Evolutionary conservation across 2,329 filamentous ascomycete species (phyloP), one percentile per base, ranked within the genome.

Genomic region (Raffaelea deltoideospora): DNA sequence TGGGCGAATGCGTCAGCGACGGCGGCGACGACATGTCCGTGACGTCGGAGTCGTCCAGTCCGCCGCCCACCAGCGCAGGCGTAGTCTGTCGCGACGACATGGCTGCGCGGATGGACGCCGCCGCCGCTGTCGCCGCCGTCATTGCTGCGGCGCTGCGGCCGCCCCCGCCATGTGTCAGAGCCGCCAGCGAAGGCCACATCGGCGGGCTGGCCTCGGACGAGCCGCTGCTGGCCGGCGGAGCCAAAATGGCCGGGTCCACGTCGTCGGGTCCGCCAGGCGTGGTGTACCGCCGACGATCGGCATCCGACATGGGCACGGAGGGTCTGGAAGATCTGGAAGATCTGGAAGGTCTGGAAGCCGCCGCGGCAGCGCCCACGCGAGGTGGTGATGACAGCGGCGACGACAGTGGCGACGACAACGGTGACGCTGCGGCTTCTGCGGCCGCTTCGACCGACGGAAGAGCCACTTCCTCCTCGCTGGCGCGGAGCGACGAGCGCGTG

Each of bases 1-100:
- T 77, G 23, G 75, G 75, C 1, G 75, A 79, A 48, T 79, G 73
- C 4, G 74, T 79, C 4, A 79, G 58, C 0, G 75, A 78, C 1
- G 75, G 75, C 0, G 73, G 75, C 3, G 73, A 78, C 2, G 75
- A 78, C 10, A 72, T 56, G 32, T 72, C 64, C 1, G 69, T 73
- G n/a, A 58, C 44, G 42, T 61, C 54, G 31, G 60, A 60, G 19
- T 61, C 54, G 31, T 60, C 60, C 17, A 59, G 50, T 5, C 26
- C 5, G 26, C 11, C 10, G 26, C 8, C 13, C 10, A 10, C 7
- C 8, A 5, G 5, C 6, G 11, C 8, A 5, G 8, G n/a, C 26
- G 26, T 13, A 10, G 26, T 27, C 11, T 27, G 26, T 14, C 23
- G 8, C 13, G 23, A 8, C 23, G 8, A 13, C 13, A 13, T 24